Evolutionary conservation across 305 asterid genomes (phyloP), one percentile per base, ranked within the genome.

Genomic region (Fraxinus greggii): DNA sequence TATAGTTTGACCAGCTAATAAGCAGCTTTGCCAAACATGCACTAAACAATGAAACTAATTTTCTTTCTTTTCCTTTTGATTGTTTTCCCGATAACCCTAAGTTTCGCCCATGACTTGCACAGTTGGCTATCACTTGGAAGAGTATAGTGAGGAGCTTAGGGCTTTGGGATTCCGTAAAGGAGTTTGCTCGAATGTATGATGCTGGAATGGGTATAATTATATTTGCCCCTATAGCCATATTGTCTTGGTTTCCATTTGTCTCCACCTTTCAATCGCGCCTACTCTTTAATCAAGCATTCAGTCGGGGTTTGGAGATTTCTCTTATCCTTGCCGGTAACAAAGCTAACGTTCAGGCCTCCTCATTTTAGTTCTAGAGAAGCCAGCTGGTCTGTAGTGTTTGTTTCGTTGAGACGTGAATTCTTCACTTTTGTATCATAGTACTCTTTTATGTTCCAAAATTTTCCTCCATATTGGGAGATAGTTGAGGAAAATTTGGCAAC

Each of bases 291-390:
- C 98, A 97, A 89, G 99, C 99, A 7, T 97, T 97, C 90, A 97
- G 99, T 83, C 99, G 99, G 56, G 99, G 99, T 26, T 83, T 97
- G 91, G 99, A 97, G 92, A 97, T 97, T 73, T 97, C 99, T 17
- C 93, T 94, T 83, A 97, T 97, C 84, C 97, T 97, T 82, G 98
- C 99, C 78, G 99, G 99, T 75, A 97, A 97, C 95, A 97, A 97
- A 85, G 99, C 99, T 69, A 97, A 94, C 81, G 91, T 97, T 9
- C 93, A 91, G 84, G 85, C 93, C 61, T 83, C 88, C 26, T 90
- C 95, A 1, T 92, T 91, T 77, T 92, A 86, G 81, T 72, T 45
- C 42, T 15, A 32, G 45, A 15, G 45, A 31, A 31, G 76, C 42
- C 24, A 5, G 75, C 12, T 15, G 23, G 45, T 29, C 24, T 15